These are phyloP conservation scores for Camellia oleifera DNA, from an alignment of 179 eudicot species.

Conservation along the genomic window DNA sequence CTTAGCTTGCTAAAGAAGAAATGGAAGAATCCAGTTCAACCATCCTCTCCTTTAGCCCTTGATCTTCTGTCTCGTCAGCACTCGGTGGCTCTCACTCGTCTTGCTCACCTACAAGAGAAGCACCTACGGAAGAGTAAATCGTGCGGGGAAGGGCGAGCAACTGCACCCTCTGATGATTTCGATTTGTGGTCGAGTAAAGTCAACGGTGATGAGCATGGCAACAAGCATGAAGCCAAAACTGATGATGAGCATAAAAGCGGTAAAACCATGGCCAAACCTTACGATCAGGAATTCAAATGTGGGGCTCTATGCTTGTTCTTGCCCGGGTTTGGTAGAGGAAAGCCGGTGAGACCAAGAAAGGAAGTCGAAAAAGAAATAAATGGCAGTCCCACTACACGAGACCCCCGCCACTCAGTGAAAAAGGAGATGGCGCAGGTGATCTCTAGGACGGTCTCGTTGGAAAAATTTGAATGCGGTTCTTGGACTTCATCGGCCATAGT, in stretches of 20 bases:
- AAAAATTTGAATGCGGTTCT: constrained; percentile 87
- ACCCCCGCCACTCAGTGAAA: too few relatives aligned
- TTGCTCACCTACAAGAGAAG: constrained; percentile 38
- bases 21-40: constrained; percentile 23
- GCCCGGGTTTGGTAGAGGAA: constrained; percentile 70
- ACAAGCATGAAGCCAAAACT: constrained; percentile 10
- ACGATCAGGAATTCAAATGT: constrained; percentile 66
- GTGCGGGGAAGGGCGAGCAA: constrained; percentile 50
- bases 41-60: not conserved
- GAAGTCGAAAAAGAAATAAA: constrained; percentile 10
- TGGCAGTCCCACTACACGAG: too few relatives aligned
- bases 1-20: constrained; percentile 33
- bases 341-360: constrained; percentile 47
- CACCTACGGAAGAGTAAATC: constrained; percentile 58
- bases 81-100: constrained; percentile 54
- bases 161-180: constrained; percentile 45
- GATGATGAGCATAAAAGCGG: not conserved
- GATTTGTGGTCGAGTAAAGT: constrained; percentile 41
- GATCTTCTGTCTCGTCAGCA: constrained; percentile 30
- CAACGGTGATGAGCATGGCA: not conserved
- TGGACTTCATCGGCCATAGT: constrained; percentile 50
- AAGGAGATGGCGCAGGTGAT: constrained; percentile 26
- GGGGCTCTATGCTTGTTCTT: constrained; percentile 75
- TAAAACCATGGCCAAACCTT: constrained; percentile 12
- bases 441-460: constrained; percentile 70